phyloP scores from a whole-genome alignment of 1,139 yeast genomes.

The Zygotorulaspora mrakii region DNA sequence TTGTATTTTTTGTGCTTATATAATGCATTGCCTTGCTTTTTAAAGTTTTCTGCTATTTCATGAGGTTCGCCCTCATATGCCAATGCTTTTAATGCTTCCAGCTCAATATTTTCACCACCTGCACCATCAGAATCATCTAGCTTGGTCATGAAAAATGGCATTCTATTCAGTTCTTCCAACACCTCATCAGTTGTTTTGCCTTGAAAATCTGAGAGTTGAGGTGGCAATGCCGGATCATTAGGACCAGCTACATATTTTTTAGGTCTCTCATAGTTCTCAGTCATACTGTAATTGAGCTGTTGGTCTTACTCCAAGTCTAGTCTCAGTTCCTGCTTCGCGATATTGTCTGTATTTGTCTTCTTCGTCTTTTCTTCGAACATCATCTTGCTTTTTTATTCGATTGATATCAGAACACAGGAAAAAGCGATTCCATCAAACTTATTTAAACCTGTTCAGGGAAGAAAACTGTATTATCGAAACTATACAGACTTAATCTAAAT shows the following conservation, averaged over 20 bases:
- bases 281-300: constrained; percentile 1
- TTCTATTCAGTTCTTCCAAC: constrained; percentile 68
- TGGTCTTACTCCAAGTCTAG: not conserved
- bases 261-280: constrained; percentile 33
- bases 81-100: constrained; percentile 86
- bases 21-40: constrained; percentile 88
- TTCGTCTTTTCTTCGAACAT: no score
- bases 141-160: constrained; percentile 94
- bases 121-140: constrained; percentile 74
- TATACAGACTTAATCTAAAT: no score
- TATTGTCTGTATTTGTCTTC: no score
- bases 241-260: constrained; percentile 63
- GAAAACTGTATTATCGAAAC: no score
- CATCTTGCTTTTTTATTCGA: no score
- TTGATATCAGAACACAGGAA: no score
- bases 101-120: constrained; percentile 66
- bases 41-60: constrained; percentile 85
- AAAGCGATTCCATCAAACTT: not conserved
- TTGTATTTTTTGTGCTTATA: constrained; percentile 66
- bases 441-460: no score
- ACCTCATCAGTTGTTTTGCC: constrained; percentile 72
- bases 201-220: constrained; percentile 67
- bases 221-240: constrained; percentile 80
- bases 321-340: no score
- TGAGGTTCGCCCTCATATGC: constrained; percentile 96